These are phyloP conservation scores for Globisporangium cylindrosporum DNA, from an alignment of 352 stramenopile species.

Conservation along the genomic window DNA sequence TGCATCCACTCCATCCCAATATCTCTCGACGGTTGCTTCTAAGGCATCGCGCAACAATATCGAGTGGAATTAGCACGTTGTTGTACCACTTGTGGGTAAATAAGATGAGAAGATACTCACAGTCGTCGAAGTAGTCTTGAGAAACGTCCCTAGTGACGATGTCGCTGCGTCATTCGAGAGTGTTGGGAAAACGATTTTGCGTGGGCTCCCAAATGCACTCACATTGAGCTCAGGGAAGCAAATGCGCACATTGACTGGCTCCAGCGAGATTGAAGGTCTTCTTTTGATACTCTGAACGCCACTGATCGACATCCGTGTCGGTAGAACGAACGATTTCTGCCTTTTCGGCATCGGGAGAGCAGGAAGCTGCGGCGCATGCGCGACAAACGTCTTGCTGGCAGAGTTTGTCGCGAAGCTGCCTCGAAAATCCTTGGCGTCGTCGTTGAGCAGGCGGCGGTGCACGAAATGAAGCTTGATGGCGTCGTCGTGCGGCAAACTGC, in stretches of 20 bases:
- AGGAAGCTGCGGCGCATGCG: conserved; percentile 23
- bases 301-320: not conserved
- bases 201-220: conserved; percentile 26
- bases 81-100: no score
- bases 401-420: conserved; percentile 11
- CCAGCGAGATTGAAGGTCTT: conserved; percentile 5
- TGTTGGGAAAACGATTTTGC: conserved; percentile 28
- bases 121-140: not conserved
- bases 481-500: conserved; percentile 27
- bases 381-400: conserved; percentile 42
- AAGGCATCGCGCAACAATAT: not conserved
- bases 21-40: conserved; percentile 15
- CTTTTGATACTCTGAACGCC: not conserved
- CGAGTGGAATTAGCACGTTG: no score
- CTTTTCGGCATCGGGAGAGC: conserved; percentile 1
- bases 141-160: conserved; percentile 32
- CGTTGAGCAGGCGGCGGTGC: conserved; percentile 27
- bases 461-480: conserved; percentile 41
- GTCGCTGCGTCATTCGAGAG: conserved; percentile 25
- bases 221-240: conserved; percentile 30
- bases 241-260: conserved; percentile 18
- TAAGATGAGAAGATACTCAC: not conserved
- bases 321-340: conserved; percentile 17
- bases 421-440: conserved; percentile 4
- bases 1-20: conserved; percentile 29